Evolutionary conservation across 2,329 filamentous ascomycete species (phyloP), one percentile per base, ranked within the genome.

Genomic region (Ampelomyces quisqualis): DNA sequence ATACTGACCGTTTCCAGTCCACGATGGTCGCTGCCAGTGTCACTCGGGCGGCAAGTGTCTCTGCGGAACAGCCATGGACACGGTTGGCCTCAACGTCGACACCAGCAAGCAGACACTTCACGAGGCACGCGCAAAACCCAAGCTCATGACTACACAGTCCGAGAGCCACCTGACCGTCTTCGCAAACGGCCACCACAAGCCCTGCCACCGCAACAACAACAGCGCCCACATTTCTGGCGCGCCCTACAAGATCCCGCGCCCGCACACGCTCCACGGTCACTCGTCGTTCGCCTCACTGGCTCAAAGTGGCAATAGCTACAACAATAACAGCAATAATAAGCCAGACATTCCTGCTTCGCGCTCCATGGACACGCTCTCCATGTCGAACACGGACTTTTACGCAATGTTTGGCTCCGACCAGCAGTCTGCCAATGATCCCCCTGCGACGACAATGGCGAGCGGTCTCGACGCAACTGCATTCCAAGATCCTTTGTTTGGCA

Each of bases 171-270:
- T 83, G 55, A 82, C 78, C 13, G 72, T 81, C 43, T 82, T 82
- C 59, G 73, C 78, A 15, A 82, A 83, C 57, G 80, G 80, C 43
- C 80, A 83, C 53, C 80, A 83, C 68, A 82, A 82, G 68, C 80
- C 80, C 8, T 77, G 76, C 35, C 80, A 84, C 58, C 79, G 80
- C 52, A 79, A 81, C 67, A 83, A 84, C 65, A 78, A 82, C 62
- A 75, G 78, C 49, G 79, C 79, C 44, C 80, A 83, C 57, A 78
- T 82, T 45, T 80, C 76, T 40, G 80, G 80, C 43, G 69, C 77
- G 51, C 81, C 81, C 1, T 85, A 85, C 67, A 80, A 79, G 57
- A 77, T 84, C 50, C 78, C 79, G 15, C 64, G 65, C 13, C 65
- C 65, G n/a, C 65, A 69, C 36, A 64, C 66, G 26, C 52, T 65